phyloP scores from a whole-genome alignment of 176 grass and related monocot species.

The Carex scoparia region DNA sequence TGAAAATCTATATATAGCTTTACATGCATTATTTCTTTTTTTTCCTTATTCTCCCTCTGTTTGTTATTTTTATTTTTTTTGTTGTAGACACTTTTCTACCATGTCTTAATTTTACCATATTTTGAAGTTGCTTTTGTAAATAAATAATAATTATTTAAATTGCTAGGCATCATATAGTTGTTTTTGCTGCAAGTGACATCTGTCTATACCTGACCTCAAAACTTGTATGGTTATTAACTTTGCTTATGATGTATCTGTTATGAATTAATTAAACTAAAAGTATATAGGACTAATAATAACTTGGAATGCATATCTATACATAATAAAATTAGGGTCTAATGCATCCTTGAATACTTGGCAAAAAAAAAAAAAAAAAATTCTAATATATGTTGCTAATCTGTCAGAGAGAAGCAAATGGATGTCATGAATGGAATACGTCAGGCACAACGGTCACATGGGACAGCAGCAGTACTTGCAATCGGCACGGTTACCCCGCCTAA shows the following conservation, averaged over 20 bases:
- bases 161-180: too few species aligned
- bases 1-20: background rate
- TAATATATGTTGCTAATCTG: background rate
- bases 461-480: constrained; percentile 1
- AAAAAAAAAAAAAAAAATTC: background rate
- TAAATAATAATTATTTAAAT: too few species aligned
- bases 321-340: background rate
- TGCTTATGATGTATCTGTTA: background rate
- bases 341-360: background rate
- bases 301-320: too few species aligned
- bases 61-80: too few species aligned
- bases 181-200: too few species aligned
- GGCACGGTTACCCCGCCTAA: background rate
- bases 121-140: too few species aligned
- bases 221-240: background rate
- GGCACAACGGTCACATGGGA: background rate
- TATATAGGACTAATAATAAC: background rate
- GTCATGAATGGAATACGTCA: background rate
- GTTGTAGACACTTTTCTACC: too few species aligned
- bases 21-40: too few species aligned
- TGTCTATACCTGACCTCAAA: too few species aligned
- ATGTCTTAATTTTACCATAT: too few species aligned
- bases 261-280: background rate
- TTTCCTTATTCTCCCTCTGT: too few species aligned
- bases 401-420: background rate